phyloP scores from a whole-genome alignment of 352 stramenopile genomes.

The Phytophthora constricta region DNA sequence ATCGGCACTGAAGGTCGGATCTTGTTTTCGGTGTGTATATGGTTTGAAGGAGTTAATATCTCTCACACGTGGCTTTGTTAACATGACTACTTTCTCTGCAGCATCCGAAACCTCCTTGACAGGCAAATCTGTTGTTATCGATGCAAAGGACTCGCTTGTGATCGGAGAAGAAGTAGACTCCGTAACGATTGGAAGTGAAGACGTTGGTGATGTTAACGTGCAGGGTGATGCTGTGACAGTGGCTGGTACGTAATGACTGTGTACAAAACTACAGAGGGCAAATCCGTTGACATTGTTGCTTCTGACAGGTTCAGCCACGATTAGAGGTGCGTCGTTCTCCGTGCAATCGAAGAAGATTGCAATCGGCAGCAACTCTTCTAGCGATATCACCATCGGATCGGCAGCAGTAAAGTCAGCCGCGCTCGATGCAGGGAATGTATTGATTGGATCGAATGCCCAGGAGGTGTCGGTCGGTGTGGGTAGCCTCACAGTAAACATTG shows the following conservation, averaged over 20 bases:
- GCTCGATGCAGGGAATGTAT: slow-evolving; percentile 20
- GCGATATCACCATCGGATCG: slow-evolving; percentile 41
- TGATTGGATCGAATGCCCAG: slow-evolving; percentile 33
- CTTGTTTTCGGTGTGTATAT: slow-evolving; percentile 3
- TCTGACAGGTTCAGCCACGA: slow-evolving; percentile 27
- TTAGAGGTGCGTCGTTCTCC: slow-evolving; percentile 31
- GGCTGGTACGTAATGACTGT: slow-evolving; percentile 24
- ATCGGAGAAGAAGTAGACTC: slow-evolving; percentile 29
- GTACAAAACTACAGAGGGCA: neutral
- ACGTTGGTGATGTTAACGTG: slow-evolving; percentile 28
- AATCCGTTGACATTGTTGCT: neutral
- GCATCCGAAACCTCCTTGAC: slow-evolving; percentile 35
- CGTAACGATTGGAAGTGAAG: slow-evolving; percentile 31
- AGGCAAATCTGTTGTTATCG: slow-evolving; percentile 29
- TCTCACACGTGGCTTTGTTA: too few relatives aligned
- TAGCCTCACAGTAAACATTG: slow-evolving; percentile 42
- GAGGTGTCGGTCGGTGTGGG: slow-evolving; percentile 40
- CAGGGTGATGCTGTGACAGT: slow-evolving; percentile 23
- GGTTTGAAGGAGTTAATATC: slow-evolving; percentile 10
- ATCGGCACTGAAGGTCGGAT: slow-evolving; percentile 41
- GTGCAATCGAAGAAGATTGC: slow-evolving; percentile 36
- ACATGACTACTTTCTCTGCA: slow-evolving; percentile 13
- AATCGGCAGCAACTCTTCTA: slow-evolving; percentile 45
- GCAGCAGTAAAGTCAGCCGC: slow-evolving; percentile 26
- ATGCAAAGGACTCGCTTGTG: slow-evolving; percentile 29